Base-by-base conservation (phyloP, 2,329 filamentous ascomycete genomes). In the Zymoseptoria crescenta region DNA sequence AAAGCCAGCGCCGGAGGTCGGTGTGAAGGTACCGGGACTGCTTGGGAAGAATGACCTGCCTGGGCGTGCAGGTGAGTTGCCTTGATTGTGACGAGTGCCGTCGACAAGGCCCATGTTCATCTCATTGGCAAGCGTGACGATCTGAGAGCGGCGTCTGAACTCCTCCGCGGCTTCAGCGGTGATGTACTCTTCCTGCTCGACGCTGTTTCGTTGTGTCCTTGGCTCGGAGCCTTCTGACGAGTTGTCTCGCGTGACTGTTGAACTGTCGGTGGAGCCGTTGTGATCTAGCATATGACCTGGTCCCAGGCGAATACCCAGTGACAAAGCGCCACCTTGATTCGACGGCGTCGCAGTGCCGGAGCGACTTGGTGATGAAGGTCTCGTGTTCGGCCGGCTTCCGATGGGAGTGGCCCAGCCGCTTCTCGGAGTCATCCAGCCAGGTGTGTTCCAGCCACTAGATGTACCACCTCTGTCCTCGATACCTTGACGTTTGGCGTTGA, bases 401-500 rank as follows among this genome's bases (percentile, higher is more conserved):
- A 62, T 64, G 9, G 70, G 69, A 10, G 69, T 71, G 53, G 73
- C 74, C 61, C 74, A 76, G 19, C 77, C 76, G 51, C 76, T 77
- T 27, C 74, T 66, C 3, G 74, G 73, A 5, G 73, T 72, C 69
- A 73, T 73, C 70, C 70, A 73, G 10, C 71, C 71, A 35, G 70
- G 70, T 3, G 70, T 73, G 54, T 69, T 72, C 68, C 69, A 72
- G 20, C 70, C 70, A 60, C 68, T 72, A 10, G 67, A 68, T 6
- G 61, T 62, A 8, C 66, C 58, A 59, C 65, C 66, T 60, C 67
- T 67, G 30, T 69, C 67, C 27, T 69, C 66, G 6, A 69, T 58
- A 48, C 70, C 70, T 62, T 70, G 68, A 49, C 67, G 62, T 54
- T 68, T 70, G 21, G 66, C 64, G 1, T 69, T 68, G 53, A 69